Percentiles rank a stretch among this genome's conserved stretches.
These are phyloP conservation scores for Solanum chacoense DNA, from an alignment of 305 asterid species.

Conservation along the genomic window DNA sequence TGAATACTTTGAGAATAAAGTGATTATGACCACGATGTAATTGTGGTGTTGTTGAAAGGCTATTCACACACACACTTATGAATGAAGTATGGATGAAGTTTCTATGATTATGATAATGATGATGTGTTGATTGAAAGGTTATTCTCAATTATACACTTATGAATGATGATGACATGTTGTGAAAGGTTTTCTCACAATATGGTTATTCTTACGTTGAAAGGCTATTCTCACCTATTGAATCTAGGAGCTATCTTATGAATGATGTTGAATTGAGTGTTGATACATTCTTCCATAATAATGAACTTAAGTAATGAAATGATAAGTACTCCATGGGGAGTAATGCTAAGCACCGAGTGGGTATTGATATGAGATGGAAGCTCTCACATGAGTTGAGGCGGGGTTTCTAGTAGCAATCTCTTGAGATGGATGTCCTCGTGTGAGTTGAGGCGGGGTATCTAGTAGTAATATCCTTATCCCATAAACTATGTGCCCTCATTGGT, in stretches of 20 bases:
- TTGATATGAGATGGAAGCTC: not conserved
- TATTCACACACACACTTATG: not conserved
- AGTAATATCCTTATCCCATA: not conserved
- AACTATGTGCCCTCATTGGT: not conserved
- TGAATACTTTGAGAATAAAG: not conserved
- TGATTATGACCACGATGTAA: not conserved
- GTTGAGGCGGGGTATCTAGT: not conserved
- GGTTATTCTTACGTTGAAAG: not conserved
- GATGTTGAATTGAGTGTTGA: not conserved
- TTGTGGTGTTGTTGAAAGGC: not conserved
- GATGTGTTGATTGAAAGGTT: too few species aligned
- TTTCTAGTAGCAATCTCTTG: not conserved
- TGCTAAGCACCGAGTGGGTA: not conserved
- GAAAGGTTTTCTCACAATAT: not conserved
- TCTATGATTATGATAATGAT: too few species aligned
- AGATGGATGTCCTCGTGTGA: not conserved
- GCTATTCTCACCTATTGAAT: not conserved
- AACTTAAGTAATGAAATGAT: not conserved
- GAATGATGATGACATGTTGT: too few species aligned
- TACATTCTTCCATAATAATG: too few species aligned
- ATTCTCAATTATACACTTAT: too few species aligned
- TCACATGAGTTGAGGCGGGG: not conserved
- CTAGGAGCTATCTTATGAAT: not conserved
- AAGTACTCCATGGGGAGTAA: not conserved
- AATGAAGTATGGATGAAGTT: too few species aligned